Conservation (phyloP, 2,329 filamentous ascomycete genomes). For the Exophiala phaeomuriformis region DNA sequence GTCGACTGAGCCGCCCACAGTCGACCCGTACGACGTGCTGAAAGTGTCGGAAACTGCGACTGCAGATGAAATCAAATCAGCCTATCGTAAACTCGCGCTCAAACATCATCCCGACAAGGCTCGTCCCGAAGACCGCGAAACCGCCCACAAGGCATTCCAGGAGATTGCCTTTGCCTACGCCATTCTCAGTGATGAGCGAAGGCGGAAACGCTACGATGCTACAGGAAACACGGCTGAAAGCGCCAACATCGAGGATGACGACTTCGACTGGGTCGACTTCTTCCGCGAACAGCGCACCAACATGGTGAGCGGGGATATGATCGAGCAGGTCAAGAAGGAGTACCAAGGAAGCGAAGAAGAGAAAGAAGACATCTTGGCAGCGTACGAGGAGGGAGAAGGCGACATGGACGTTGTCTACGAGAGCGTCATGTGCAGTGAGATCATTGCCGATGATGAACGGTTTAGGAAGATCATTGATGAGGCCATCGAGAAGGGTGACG, state of each 20-base stretch:
- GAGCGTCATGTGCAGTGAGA: constrained; percentile 76
- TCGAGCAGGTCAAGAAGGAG: constrained; percentile 64
- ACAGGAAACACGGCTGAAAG: constrained; percentile 85
- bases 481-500: constrained; percentile 64
- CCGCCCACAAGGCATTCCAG: constrained; percentile 77
- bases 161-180: constrained; percentile 89
- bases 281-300: constrained; percentile 78
- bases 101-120: constrained; percentile 86
- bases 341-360: constrained; percentile 89
- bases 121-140: constrained; percentile 56
- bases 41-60: constrained; percentile 64
- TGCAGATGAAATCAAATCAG: constrained; percentile 71
- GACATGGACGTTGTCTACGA: constrained; percentile 72
- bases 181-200: constrained; percentile 72
- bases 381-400: constrained; percentile 67
- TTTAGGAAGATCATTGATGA: constrained; percentile 74
- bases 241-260: constrained; percentile 62
- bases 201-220: constrained; percentile 78
- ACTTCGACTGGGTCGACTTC: constrained; percentile 86
- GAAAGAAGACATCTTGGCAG: constrained; percentile 64
- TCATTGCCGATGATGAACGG: constrained; percentile 74
- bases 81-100: constrained; percentile 76
- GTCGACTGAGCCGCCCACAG: constrained; percentile 57
- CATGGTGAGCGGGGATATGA: constrained; percentile 64
- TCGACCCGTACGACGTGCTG: constrained; percentile 73